phyloP scores from a whole-genome alignment of 257 asterid species.

The Osmanthus fragrans region DNA sequence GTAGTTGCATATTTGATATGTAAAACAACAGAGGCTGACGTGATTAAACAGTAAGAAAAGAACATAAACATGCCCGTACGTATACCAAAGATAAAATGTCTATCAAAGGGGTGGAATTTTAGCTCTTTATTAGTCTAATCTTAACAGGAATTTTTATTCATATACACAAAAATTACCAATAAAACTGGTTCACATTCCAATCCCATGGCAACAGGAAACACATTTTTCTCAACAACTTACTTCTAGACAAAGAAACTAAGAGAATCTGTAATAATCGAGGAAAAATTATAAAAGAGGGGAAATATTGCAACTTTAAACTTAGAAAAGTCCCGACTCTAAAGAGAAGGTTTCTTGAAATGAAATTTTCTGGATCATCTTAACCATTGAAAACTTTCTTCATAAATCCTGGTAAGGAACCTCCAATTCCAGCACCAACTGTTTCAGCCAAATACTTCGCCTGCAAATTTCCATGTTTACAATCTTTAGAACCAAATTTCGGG shows the following conservation, averaged over 20 bases:
- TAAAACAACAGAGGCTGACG: not conserved
- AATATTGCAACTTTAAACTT: not conserved
- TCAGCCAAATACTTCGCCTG: slow-evolving; percentile 85
- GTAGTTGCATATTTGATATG: no score
- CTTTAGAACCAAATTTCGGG: slow-evolving; percentile 18
- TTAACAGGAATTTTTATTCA: not conserved
- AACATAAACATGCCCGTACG: not conserved
- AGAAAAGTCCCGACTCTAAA: not conserved
- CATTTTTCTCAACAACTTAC: not conserved
- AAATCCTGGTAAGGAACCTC: slow-evolving; percentile 71
- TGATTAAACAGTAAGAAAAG: not conserved
- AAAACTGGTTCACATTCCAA: not conserved
- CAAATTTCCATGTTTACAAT: slow-evolving; percentile 24
- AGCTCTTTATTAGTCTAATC: no score
- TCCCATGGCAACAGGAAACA: not conserved
- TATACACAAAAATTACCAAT: not conserved
- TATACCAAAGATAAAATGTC: no score
- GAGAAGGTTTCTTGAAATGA: not conserved
- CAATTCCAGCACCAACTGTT: slow-evolving; percentile 88
- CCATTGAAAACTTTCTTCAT: slow-evolving; percentile 48
- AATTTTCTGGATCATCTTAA: slow-evolving; percentile 22
- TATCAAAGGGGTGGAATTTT: no score
- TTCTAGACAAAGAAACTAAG: not conserved
- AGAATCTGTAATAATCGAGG: not conserved
- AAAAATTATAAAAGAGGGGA: no score